These are phyloP conservation scores for Hirsutella rhossiliensis DNA, from an alignment of 2,329 filamentous ascomycete genomes.

Conservation along the genomic window DNA sequence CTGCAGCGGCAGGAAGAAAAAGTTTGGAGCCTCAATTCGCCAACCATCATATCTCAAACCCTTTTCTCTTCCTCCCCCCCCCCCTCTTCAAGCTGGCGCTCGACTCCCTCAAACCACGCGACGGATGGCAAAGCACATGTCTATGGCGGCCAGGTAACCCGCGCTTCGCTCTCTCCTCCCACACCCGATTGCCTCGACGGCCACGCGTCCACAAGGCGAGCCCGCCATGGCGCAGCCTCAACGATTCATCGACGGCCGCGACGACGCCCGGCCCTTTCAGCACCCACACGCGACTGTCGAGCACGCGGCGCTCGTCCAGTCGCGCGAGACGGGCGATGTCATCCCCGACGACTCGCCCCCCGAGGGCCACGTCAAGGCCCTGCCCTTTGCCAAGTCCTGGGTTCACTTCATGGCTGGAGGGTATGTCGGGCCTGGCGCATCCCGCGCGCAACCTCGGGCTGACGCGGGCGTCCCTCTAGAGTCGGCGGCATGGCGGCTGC, in stretches of 20 bases:
- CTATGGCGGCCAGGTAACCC: neutral
- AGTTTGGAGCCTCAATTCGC: too few relatives aligned
- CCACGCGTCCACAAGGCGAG: neutral
- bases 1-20: too few relatives aligned
- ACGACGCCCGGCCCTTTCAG: slow-evolving; percentile 17
- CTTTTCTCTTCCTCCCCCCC: too few relatives aligned
- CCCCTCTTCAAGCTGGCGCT: too few relatives aligned
- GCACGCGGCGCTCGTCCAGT: slow-evolving; percentile 37
- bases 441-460: neutral
- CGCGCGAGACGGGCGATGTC: slow-evolving; percentile 48
- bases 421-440: slow-evolving; percentile 37
- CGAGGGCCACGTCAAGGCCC: slow-evolving; percentile 21
- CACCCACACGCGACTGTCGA: slow-evolving; percentile 17
- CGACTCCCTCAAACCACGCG: too few relatives aligned
- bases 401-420: slow-evolving; percentile 86
- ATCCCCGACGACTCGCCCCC: slow-evolving; percentile 29
- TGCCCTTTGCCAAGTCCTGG: slow-evolving; percentile 65
- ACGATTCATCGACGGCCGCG: slow-evolving; percentile 14
- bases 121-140: too few relatives aligned
- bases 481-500: slow-evolving; percentile 84
- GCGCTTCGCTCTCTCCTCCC: neutral
- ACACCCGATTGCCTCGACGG: neutral
- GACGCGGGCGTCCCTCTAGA: slow-evolving; percentile 28
- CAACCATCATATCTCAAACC: too few relatives aligned
- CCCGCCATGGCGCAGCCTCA: slow-evolving; percentile 21